Evolutionary conservation across 352 stramenopile genomes (phyloP).

Genomic region (Poterioochromonas sp.): DNA sequence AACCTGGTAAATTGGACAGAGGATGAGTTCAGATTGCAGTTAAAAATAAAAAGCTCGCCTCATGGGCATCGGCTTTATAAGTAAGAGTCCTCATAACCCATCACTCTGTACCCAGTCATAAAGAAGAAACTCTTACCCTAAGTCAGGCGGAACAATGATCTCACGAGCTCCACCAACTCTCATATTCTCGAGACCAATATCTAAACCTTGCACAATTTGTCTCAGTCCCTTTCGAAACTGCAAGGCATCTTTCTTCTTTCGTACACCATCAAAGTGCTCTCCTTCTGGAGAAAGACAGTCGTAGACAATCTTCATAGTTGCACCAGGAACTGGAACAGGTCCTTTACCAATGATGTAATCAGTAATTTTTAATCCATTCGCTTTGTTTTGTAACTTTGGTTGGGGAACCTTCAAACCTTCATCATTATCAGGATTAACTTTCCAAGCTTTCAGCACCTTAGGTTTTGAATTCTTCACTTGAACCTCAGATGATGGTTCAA

Average conservation of each 20-base stretch:
- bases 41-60: neutral
- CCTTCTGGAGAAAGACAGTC: conserved; percentile 8
- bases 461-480: neutral
- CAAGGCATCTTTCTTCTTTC: neutral
- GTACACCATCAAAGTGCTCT: neutral
- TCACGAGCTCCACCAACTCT: conserved; percentile 9
- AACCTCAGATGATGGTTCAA: neutral
- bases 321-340: neutral
- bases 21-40: neutral
- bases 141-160: neutral
- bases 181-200: conserved; percentile 17
- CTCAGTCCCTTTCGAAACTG: neutral
- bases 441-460: neutral
- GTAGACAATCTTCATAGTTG: neutral
- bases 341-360: conserved; percentile 22
- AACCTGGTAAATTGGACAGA: neutral
- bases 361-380: neutral
- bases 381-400: neutral
- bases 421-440: neutral
- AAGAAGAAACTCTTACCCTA: conserved; percentile 7
- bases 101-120: neutral
- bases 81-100: neutral
- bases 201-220: conserved; percentile 8
- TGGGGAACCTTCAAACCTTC: neutral
- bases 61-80: neutral